phyloP scores from a whole-genome alignment of 2,329 filamentous ascomycete genomes.

The Lachnum nothofagi region DNA sequence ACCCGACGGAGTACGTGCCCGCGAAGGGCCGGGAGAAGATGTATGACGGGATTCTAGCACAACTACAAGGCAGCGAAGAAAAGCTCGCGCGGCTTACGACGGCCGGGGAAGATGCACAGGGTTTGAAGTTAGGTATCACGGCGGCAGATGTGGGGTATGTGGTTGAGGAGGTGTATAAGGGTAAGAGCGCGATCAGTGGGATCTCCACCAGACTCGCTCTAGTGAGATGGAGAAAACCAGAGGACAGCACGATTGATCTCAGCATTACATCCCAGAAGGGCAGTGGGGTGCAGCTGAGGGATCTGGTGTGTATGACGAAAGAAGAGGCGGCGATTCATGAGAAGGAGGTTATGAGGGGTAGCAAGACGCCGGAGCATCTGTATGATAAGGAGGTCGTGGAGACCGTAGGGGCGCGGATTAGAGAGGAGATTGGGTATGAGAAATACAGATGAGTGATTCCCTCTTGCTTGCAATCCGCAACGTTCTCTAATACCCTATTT shows the following conservation, averaged over 20 bases:
- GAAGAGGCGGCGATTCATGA: conserved; percentile 81
- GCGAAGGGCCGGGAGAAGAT: conserved; percentile 83
- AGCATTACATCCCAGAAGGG: conserved; percentile 70
- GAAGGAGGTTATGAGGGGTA: conserved; percentile 67
- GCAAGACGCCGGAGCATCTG: conserved; percentile 62
- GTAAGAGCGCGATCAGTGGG: conserved; percentile 76
- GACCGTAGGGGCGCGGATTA: conserved; percentile 60
- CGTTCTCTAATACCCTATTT: not conserved
- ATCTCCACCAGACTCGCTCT: conserved; percentile 73
- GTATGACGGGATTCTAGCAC: conserved; percentile 77
- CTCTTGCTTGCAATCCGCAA: not conserved
- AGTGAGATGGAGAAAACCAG: conserved; percentile 71
- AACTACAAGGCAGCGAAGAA: conserved; percentile 74
- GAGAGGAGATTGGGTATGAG: conserved; percentile 61
- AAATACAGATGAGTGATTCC: conserved; percentile 40
- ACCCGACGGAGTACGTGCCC: conserved; percentile 78
- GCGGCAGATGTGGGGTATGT: conserved; percentile 80
- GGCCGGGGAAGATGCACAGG: conserved; percentile 47
- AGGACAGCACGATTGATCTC: conserved; percentile 52
- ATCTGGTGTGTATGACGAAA: conserved; percentile 88
- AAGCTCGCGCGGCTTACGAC: conserved; percentile 52
- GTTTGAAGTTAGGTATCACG: conserved; percentile 74
- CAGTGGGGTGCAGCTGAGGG: conserved; percentile 60
- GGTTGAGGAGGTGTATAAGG: conserved; percentile 81
- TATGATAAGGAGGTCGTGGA: conserved; percentile 66